Evolutionary conservation across 208 protist species (phyloP), one percentile per base, ranked within the genome.

Genomic region (Sergeia podlipaevii): DNA sequence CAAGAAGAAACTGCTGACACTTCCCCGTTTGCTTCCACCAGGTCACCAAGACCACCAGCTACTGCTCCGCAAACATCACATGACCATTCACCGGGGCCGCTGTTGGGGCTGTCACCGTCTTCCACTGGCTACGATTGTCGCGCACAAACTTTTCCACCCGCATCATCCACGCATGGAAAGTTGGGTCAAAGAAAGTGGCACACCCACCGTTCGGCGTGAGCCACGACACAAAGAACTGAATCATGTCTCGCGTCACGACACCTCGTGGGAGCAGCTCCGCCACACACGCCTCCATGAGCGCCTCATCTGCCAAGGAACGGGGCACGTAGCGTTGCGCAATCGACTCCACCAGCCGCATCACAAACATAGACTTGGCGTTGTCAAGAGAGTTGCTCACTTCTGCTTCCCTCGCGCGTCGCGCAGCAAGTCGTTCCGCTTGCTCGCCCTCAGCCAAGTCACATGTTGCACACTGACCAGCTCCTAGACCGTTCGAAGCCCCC

Each of bases 81-180:
- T 47, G 8, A 10, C 42, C 17, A 8, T 10, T 20, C 42, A 18
- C 17, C 34, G 11, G 13, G 15, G 13, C 34, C 34, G 15, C 11
- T 11, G 15, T 39, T 15, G 15, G 11, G 15, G 34, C 13, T 39
- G 13, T n/a, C 34, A 15, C 11, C 34, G 11, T 15, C 15, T 15
- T 11, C 13, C 11, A 8, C 15, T 47, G 10, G 23, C 42, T 8
- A 38, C 46, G 13, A 11, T 11, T 52, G 18, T 55, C 44, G n/a
- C 58, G 49, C 34, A 80, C 54, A 46, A 78, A 89, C 17, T 54
- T 39, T 10, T 61, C 69, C 17, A 93, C 45, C 20, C 78, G 74
- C 6, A 56, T 26, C 74, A 89, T 84, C 85, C 85, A 93, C 48
- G 80, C 80, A 50, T 93, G 74, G 44, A 93, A 21, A 4, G 76